These are phyloP conservation scores for Candida qinlingensis DNA, from an alignment of 805 yeast genomes.

Conservation along the genomic window DNA sequence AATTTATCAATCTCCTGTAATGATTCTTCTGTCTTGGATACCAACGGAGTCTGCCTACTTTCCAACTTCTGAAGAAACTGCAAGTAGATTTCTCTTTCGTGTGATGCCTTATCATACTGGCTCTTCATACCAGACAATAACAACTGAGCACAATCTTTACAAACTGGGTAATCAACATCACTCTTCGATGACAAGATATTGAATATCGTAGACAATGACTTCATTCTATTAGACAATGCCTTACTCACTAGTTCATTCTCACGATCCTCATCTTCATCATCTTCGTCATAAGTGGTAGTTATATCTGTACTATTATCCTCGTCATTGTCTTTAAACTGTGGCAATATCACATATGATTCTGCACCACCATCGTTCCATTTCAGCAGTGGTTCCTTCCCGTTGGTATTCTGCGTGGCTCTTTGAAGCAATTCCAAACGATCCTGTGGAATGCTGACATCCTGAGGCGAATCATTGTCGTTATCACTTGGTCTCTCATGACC, in stretches of 20 bases:
- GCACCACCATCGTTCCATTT: conserved; percentile 13
- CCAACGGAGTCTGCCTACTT: conserved; percentile 43
- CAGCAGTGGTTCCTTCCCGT: conserved; percentile 4
- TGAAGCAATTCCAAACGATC: conserved; percentile 14
- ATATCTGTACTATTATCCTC: not conserved
- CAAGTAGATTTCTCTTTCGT: conserved; percentile 74
- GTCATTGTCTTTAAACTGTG: conserved; percentile 19
- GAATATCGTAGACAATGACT: conserved; percentile 59
- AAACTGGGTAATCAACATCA: conserved; percentile 81
- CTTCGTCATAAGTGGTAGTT: conserved; percentile 25
- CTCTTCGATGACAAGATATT: conserved; percentile 66
- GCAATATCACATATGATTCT: conserved; percentile 25
- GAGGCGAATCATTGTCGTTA: conserved; percentile 20
- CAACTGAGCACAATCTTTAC: conserved; percentile 74
- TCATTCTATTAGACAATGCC: conserved; percentile 44
- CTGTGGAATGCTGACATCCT: conserved; percentile 9
- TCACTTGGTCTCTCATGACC: conserved; percentile 9
- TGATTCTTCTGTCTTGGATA: conserved; percentile 20
- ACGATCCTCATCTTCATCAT: conserved; percentile 18
- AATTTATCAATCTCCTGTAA: conserved; percentile 18
- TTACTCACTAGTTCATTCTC: conserved; percentile 27
- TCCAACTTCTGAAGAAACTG: conserved; percentile 67
- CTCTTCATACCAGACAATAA: conserved; percentile 59
- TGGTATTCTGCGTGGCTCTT: conserved; percentile 3
- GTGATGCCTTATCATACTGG: conserved; percentile 66